These are phyloP conservation scores for Amauroascus niger DNA, from an alignment of 2,329 filamentous ascomycete genomes.

Conservation along the genomic window DNA sequence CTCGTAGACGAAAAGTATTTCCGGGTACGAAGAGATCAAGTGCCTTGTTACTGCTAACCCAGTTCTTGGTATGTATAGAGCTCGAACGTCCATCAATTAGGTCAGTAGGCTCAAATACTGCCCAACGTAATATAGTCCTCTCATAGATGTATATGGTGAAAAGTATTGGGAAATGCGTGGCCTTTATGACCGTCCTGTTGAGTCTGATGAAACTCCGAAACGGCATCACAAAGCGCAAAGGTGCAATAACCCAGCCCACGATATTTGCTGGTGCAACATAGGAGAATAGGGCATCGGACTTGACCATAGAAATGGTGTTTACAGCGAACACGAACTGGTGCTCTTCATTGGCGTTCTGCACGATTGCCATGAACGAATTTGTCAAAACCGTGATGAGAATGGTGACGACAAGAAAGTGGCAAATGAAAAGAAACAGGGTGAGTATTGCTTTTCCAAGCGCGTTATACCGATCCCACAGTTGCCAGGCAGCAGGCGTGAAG, in stretches of 20 bases:
- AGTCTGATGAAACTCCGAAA: conserved; percentile 72
- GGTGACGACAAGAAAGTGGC: conserved; percentile 88
- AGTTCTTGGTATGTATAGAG: conserved; percentile 45
- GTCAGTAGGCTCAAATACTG: conserved; percentile 73
- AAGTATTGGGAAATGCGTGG: conserved; percentile 78
- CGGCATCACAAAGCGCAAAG: conserved; percentile 68
- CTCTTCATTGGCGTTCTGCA: conserved; percentile 86
- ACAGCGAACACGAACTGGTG: conserved; percentile 89
- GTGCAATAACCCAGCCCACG: conserved; percentile 79
- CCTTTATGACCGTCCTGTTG: conserved; percentile 84
- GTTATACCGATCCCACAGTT: conserved; percentile 74
- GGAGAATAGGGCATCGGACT: conserved; percentile 91
- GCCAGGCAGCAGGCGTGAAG: conserved; percentile 91
- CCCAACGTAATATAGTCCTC: conserved; percentile 62
- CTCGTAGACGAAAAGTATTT: conserved; percentile 53
- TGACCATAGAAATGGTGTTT: conserved; percentile 96
- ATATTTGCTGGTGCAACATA: conserved; percentile 89
- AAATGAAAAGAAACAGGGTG: conserved; percentile 79
- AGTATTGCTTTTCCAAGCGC: conserved; percentile 65
- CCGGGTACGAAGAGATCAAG: conserved; percentile 64
- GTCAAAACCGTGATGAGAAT: conserved; percentile 93
- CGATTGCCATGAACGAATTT: conserved; percentile 91
- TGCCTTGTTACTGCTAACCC: conserved; percentile 47
- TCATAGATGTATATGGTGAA: conserved; percentile 85
- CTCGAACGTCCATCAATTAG: conserved; percentile 62